These are phyloP conservation scores for Aspergillus udagawae DNA, from an alignment of 2,329 filamentous ascomycete species.

Conservation along the genomic window DNA sequence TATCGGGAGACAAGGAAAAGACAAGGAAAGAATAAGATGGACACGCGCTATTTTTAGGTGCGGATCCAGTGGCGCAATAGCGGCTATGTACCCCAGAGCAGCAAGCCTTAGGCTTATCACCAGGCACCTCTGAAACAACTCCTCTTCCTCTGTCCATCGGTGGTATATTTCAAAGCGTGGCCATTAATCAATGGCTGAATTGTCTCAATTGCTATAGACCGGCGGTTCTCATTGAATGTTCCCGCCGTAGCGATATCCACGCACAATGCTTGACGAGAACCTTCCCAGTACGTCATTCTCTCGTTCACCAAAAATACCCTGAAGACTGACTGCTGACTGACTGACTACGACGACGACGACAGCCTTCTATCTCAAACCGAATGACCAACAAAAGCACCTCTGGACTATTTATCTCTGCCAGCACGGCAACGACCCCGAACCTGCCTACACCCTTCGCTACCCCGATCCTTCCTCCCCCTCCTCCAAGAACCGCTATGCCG, in stretches of 20 bases:
- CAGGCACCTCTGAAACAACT: not conserved
- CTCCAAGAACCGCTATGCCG: slow-evolving; percentile 79
- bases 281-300: slow-evolving; percentile 60
- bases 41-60: not conserved
- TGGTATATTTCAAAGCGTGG: not conserved
- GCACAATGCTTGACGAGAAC: slow-evolving; percentile 82
- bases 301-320: too few species aligned
- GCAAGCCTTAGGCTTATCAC: not conserved
- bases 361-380: slow-evolving; percentile 60
- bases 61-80: not conserved
- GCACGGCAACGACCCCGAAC: slow-evolving; percentile 73
- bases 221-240: not conserved
- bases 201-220: not conserved
- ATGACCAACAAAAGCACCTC: slow-evolving; percentile 40
- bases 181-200: not conserved
- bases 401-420: slow-evolving; percentile 50
- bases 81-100: not conserved
- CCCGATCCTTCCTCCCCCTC: slow-evolving; percentile 66
- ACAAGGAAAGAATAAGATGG: too few species aligned
- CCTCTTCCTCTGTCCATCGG: not conserved
- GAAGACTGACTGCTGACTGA: not conserved
- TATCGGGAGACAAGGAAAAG: too few species aligned
- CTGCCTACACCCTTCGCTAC: slow-evolving; percentile 76
- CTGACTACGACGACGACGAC: slow-evolving; percentile 15
- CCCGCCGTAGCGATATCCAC: not conserved